Conservation (phyloP, 176 grass and related monocot species). For the Aegilops bicornis region DNA sequence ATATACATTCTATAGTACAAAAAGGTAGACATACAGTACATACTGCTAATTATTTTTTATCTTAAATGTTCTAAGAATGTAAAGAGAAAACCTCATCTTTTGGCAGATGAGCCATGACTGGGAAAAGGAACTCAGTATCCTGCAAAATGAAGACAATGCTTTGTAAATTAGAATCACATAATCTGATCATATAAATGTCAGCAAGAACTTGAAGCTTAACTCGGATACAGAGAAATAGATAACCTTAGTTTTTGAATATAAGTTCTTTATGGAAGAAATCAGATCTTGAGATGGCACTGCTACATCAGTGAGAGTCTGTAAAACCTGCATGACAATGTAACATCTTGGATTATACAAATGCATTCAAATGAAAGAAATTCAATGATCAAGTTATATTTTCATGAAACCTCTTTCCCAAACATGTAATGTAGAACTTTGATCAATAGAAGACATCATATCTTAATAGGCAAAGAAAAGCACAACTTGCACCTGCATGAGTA, state of each 20-base stretch:
- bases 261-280: conserved; percentile 76
- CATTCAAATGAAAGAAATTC: conserved; percentile 9
- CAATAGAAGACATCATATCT: conserved; percentile 6
- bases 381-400: conserved; percentile 13
- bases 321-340: conserved; percentile 53
- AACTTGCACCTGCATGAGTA: conserved; percentile 76
- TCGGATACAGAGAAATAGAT: conserved; percentile 13
- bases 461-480: conserved; percentile 19
- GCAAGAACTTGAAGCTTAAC: conserved; percentile 21
- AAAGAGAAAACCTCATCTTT: conserved; percentile 77
- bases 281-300: conserved; percentile 73
- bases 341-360: conserved; percentile 26
- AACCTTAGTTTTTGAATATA: conserved; percentile 89
- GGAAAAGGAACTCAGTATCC: conserved; percentile 87
- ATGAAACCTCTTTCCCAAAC: neutral
- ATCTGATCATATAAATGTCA: conserved; percentile 6
- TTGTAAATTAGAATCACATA: conserved; percentile 25
- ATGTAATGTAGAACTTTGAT: conserved; percentile 20
- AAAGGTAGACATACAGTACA: neutral
- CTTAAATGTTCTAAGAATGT: neutral
- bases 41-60: neutral
- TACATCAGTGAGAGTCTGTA: conserved; percentile 80
- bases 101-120: conserved; percentile 68
- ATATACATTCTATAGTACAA: neutral
- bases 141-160: conserved; percentile 45